These are phyloP conservation scores for Ascodesmis nigricans DNA, from an alignment of 495 filamentous ascomycete genomes.

Conservation along the genomic window DNA sequence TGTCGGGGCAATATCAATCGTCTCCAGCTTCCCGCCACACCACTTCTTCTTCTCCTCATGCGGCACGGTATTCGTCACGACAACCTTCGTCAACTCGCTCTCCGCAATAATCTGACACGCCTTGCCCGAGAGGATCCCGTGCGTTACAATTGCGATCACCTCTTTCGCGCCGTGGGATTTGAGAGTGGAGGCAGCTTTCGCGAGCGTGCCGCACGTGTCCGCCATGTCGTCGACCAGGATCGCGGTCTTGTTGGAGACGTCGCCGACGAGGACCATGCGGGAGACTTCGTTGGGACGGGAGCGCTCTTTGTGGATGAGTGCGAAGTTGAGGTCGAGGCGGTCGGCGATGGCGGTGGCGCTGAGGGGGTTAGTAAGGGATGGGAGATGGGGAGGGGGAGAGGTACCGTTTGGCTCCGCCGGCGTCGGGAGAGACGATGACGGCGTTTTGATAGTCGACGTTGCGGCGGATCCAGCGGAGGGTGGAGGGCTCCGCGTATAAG, in stretches of 20 bases:
- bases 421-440: conserved; percentile 90
- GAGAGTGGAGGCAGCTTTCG: conserved; percentile 78
- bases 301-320: conserved; percentile 97
- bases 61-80: conserved; percentile 96
- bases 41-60: conserved; percentile 56
- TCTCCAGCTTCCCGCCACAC: conserved; percentile 60
- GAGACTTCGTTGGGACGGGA: conserved; percentile 87
- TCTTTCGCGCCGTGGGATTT: conserved; percentile 72
- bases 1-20: conserved; percentile 86
- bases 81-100: conserved; percentile 52
- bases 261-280: conserved; percentile 83
- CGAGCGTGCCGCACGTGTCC: conserved; percentile 86
- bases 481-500: conserved; percentile 86
- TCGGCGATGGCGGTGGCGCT: conserved; percentile 93
- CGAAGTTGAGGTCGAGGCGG: conserved; percentile 79
- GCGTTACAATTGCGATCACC: conserved; percentile 85
- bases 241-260: conserved; percentile 37
- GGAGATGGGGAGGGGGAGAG: conserved; percentile 9
- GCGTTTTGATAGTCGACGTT: conserved; percentile 63
- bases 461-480: conserved; percentile 73
- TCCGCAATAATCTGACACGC: conserved; percentile 78
- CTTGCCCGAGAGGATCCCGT: conserved; percentile 80
- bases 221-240: conserved; percentile 55
- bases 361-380: conserved; percentile 1
- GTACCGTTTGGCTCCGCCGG: conserved; percentile 86